Percentiles rank a stretch among this genome's conserved stretches.
Conservation (phyloP, 371 early-diverging fungal genomes). For the Gilbertella persicaria region DNA sequence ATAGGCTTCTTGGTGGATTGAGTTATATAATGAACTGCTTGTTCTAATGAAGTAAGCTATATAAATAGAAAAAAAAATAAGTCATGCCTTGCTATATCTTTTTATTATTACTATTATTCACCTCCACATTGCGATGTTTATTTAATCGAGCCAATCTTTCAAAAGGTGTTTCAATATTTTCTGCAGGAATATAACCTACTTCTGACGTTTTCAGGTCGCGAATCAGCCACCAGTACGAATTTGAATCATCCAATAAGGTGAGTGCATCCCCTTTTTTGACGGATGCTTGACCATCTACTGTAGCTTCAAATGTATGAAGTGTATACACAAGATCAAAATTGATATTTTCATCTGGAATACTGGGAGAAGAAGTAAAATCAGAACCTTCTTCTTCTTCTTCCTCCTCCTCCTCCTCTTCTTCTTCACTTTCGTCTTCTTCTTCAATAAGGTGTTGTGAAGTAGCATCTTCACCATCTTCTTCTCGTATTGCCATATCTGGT, state of each 20-base stretch:
- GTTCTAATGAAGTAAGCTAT: slow-evolving; percentile 27
- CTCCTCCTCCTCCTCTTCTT: slow-evolving; percentile 17
- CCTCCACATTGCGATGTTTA: slow-evolving; percentile 74
- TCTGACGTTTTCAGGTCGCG: slow-evolving; percentile 77
- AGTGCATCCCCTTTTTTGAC: slow-evolving; percentile 85
- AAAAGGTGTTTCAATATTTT: slow-evolving; percentile 88
- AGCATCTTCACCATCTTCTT: slow-evolving; percentile 18
- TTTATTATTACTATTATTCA: too few relatives aligned
- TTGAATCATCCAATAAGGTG: slow-evolving; percentile 85
- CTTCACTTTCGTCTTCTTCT: slow-evolving; percentile 7
- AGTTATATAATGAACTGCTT: slow-evolving; percentile 22
- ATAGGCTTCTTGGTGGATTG: not conserved
- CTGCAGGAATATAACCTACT: slow-evolving; percentile 94
- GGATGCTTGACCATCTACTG: slow-evolving; percentile 90
- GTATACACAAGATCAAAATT: slow-evolving; percentile 74
- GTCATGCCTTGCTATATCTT: too few relatives aligned
- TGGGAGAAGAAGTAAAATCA: slow-evolving; percentile 28
- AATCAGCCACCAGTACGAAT: slow-evolving; percentile 95
- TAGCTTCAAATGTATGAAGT: slow-evolving; percentile 87
- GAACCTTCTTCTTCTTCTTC: slow-evolving; percentile 26
- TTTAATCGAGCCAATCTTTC: slow-evolving; percentile 91
- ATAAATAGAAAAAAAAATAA: not conserved
- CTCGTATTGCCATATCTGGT: slow-evolving; percentile 19
- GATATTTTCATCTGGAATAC: slow-evolving; percentile 37
- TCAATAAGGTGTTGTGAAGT: not conserved